Percentiles rank a stretch among this genome's conserved stretches.
These are phyloP conservation scores for Prosopis cineraria DNA, from an alignment of 306 rosid genomes.

Conservation along the genomic window DNA sequence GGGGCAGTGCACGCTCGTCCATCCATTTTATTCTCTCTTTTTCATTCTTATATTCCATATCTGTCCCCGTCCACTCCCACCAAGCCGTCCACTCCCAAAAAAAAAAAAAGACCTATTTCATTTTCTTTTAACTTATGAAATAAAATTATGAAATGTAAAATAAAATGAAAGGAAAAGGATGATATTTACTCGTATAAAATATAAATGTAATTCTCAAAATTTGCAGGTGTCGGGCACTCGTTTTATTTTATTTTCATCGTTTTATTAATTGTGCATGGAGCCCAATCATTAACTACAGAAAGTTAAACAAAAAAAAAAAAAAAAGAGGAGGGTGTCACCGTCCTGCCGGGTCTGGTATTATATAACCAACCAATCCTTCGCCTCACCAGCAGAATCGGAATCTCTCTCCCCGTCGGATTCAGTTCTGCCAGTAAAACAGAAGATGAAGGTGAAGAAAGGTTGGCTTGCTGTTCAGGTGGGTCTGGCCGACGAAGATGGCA, in stretches of 20 bases:
- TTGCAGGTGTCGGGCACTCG: not conserved
- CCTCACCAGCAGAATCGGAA: not conserved
- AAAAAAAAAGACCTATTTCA: not conserved
- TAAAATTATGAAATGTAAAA: not conserved
- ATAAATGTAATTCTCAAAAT: too few relatives aligned
- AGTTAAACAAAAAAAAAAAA: not conserved
- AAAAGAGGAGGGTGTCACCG: not conserved
- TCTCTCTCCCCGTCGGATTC: not conserved
- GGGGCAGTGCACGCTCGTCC: not conserved
- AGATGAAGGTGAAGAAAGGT: slow-evolving; percentile 79
- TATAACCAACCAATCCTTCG: not conserved
- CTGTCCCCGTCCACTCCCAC: not conserved
- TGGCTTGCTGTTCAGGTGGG: slow-evolving; percentile 72
- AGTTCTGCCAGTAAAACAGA: slow-evolving; percentile 35
- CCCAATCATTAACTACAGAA: not conserved
- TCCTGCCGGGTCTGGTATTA: not conserved
- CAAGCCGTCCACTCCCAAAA: not conserved
- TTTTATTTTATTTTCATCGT: too few relatives aligned
- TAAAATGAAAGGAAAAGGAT: not conserved
- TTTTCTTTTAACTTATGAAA: not conserved
- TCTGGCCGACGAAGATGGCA: slow-evolving; percentile 55
- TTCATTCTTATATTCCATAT: not conserved
- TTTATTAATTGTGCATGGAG: not conserved
- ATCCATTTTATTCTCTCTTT: not conserved
- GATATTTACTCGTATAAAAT: not conserved